Base-by-base conservation (phyloP, 208 protist genomes). In the Balamuthia mandrillaris region DNA sequence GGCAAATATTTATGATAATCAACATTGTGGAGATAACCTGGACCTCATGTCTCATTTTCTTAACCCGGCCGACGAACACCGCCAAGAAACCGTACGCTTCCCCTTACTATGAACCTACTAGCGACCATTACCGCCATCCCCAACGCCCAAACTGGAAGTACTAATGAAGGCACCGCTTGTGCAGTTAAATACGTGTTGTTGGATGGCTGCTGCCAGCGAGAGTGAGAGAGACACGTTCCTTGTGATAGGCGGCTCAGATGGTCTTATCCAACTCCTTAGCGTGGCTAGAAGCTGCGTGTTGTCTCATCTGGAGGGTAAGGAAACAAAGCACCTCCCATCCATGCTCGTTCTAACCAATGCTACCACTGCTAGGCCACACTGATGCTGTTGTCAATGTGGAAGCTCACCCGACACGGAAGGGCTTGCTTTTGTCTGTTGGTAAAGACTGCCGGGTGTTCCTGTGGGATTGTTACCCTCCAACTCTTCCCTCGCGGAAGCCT, bases 1-100 rank as follows among this genome's bases (percentile, higher is more conserved):
- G 68, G 68, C 54, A 18, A 83, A 37, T 54, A 33, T 83, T 6
- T 83, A 83, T 42, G 75, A 83, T 39, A 83, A 83, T 66, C 52
- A 83, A 27, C 49, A 83, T 31, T 21, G 75, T 10, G 75, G 29
- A 29, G 49, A 29, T 5, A 47, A 83, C 31, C 56, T 83, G 21
- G 75, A 83, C 51, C 21, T 83, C 33, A 81, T 81, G 72, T 29
- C 39, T 49, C 52, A 81, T 49, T 81, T 60, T 37, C 33, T 60
- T 37, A 61, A 81, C 24, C 72, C 72, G n/a, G n/a, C n/a, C n/a
- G 49, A 56, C 49, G n/a, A 56, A n/a, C n/a, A n/a, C n/a, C n/a
- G n/a, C n/a, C n/a, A n/a, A n/a, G n/a, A n/a, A n/a, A n/a, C n/a
- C n/a, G n/a, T n/a, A n/a, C n/a, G n/a, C n/a, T n/a, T n/a, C n/a